Percentiles rank a stretch among this genome's conserved stretches.
Evolutionary conservation across 441 rosid species (phyloP).

Genomic region (Jatropha podagrica): DNA sequence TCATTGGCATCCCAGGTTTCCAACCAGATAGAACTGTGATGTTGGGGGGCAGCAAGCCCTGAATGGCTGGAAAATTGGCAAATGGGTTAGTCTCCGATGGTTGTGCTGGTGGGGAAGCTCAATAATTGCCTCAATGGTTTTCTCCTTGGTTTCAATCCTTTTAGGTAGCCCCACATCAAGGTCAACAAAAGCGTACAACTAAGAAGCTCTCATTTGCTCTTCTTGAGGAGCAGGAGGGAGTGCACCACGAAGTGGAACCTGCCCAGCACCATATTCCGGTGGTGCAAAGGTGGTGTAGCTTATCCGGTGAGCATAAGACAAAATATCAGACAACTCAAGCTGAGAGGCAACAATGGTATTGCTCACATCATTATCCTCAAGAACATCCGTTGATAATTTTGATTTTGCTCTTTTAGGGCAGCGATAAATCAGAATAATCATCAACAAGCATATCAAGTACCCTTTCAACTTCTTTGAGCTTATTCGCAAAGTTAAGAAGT

Average conservation of each 20-base stretch:
- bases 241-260: constrained; percentile 88
- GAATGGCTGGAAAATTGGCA: constrained; percentile 46
- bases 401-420: constrained; percentile 53
- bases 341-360: constrained; percentile 72
- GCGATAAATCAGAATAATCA: constrained; percentile 79
- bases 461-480: constrained; percentile 71
- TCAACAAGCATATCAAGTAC: constrained; percentile 81
- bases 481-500: constrained; percentile 66
- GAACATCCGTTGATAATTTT: constrained; percentile 25
- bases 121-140: constrained; percentile 59
- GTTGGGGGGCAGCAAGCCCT: constrained; percentile 60
- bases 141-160: constrained; percentile 49
- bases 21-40: constrained; percentile 76
- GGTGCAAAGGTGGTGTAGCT: constrained; percentile 97
- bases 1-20: constrained; percentile 96
- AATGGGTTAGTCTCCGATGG: constrained; percentile 32
- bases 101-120: constrained; percentile 55
- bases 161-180: constrained; percentile 90
- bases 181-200: constrained; percentile 73
- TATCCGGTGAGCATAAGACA: constrained; percentile 81
- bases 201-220: constrained; percentile 94
- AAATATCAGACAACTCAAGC: constrained; percentile 64
- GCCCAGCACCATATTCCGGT: constrained; percentile 89
- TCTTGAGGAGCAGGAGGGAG: constrained; percentile 98
- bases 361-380: constrained; percentile 24